Evolutionary conservation across 2,329 filamentous ascomycete species (phyloP).

Genomic region (Aspergillus awamori): DNA sequence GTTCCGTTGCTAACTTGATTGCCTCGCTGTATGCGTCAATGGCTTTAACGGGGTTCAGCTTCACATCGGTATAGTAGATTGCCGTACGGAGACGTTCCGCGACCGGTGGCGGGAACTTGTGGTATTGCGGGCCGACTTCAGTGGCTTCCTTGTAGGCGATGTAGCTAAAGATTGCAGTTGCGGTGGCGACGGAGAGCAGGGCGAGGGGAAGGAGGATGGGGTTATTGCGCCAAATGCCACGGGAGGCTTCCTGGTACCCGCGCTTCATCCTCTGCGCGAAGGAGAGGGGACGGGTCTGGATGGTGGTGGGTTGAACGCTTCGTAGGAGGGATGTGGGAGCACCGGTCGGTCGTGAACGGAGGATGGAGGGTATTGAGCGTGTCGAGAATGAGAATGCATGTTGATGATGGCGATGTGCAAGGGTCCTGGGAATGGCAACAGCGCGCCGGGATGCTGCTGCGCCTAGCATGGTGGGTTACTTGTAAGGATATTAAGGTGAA

Average conservation of each 20-base stretch:
- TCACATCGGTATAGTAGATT: slow-evolving; percentile 81
- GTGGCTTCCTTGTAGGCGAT: slow-evolving; percentile 49
- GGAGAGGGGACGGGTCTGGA: slow-evolving; percentile 19
- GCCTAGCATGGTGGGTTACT: slow-evolving; percentile 22
- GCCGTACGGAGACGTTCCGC: slow-evolving; percentile 72
- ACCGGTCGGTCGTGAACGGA: neutral
- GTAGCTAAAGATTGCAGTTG: slow-evolving; percentile 41
- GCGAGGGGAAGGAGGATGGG: slow-evolving; percentile 46
- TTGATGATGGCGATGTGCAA: slow-evolving; percentile 5
- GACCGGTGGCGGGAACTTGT: slow-evolving; percentile 49
- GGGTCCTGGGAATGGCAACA: slow-evolving; percentile 9
- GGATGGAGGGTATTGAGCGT: slow-evolving; percentile 4
- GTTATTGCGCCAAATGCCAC: slow-evolving; percentile 47
- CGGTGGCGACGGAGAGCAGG: slow-evolving; percentile 43
- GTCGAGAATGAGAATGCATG: slow-evolving; percentile 12
- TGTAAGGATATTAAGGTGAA: neutral
- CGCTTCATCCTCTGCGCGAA: slow-evolving; percentile 36
- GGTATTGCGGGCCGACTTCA: slow-evolving; percentile 44
- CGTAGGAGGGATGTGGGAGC: slow-evolving; percentile 17
- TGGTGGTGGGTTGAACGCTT: slow-evolving; percentile 21
- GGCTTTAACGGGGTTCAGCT: slow-evolving; percentile 73
- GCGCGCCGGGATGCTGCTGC: slow-evolving; percentile 15
- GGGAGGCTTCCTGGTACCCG: slow-evolving; percentile 40
- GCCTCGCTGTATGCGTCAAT: slow-evolving; percentile 83
- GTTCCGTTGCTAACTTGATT: slow-evolving; percentile 69